Conservation (phyloP, 441 rosid species). For the Viola pubescens region DNA sequence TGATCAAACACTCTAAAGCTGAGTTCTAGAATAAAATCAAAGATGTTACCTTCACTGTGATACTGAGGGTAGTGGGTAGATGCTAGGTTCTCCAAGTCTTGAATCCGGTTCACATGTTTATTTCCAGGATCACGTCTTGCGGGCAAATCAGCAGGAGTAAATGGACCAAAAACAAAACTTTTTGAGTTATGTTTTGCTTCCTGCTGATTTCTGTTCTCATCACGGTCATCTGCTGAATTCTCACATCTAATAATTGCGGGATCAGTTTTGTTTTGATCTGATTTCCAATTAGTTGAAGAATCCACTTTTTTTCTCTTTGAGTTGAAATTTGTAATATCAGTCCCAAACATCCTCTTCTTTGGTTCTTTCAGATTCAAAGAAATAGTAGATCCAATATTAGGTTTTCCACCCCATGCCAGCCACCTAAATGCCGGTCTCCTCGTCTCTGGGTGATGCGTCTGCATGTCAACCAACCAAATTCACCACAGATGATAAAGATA, state of each 20-base stretch:
- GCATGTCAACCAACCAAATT: conserved; percentile 18
- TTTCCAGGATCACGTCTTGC: conserved; percentile 21
- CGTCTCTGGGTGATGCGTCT: conserved; percentile 68
- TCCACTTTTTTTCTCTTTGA: conserved; percentile 39
- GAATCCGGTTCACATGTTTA: conserved; percentile 23
- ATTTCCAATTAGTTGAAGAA: conserved; percentile 21
- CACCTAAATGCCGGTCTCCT: conserved; percentile 81
- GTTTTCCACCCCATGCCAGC: conserved; percentile 54
- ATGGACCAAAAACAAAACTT: conserved; percentile 51
- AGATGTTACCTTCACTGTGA: conserved; percentile 58
- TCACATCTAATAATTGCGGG: conserved; percentile 13
- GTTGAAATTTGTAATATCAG: conserved; percentile 46
- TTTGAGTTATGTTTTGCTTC: conserved; percentile 24
- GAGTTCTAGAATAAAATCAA: neutral
- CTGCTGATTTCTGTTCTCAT: conserved; percentile 21
- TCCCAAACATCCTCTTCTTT: conserved; percentile 58
- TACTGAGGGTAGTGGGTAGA: conserved; percentile 54
- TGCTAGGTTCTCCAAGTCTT: conserved; percentile 53
- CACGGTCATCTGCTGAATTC: conserved; percentile 16
- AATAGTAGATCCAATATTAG: conserved; percentile 17
- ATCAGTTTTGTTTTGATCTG: conserved; percentile 25
- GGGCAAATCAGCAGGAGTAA: conserved; percentile 30
- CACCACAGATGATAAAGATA: conserved; percentile 6
- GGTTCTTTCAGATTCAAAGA: conserved; percentile 28
- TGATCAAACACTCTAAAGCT: too few relatives aligned